These are phyloP conservation scores for Trametes pubescens DNA, from an alignment of 1,284 basidiomycete genomes.

Conservation along the genomic window DNA sequence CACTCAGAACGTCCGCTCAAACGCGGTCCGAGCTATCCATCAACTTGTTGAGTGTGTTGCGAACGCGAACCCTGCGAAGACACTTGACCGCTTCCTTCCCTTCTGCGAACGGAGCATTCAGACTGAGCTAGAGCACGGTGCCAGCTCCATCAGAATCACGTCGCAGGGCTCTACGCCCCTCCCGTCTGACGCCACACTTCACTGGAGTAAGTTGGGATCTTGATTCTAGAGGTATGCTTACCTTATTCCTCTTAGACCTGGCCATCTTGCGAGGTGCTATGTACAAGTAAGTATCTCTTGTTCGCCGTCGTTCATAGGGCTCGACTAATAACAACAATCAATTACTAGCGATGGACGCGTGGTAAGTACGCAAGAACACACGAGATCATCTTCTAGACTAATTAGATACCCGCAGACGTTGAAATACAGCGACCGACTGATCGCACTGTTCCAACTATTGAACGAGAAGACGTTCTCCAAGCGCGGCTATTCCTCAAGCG, in stretches of 20 bases:
- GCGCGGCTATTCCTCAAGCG: conserved; percentile 85
- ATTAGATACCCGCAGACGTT: conserved; percentile 44
- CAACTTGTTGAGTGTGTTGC: conserved; percentile 89
- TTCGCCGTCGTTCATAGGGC: conserved; percentile 8
- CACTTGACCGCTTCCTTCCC: conserved; percentile 79
- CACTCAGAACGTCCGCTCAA: conserved; percentile 81
- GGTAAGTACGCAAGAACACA: conserved; percentile 46
- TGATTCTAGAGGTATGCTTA: conserved; percentile 11
- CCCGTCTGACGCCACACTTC: conserved; percentile 86
- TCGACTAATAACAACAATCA: neutral
- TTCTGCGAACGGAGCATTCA: conserved; percentile 79
- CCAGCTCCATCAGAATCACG: conserved; percentile 85
- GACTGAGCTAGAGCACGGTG: conserved; percentile 85
- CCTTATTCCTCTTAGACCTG: conserved; percentile 54
- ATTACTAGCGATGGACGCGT: conserved; percentile 64
- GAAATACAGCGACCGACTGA: conserved; percentile 67
- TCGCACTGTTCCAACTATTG: conserved; percentile 74
- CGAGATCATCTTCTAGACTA: neutral
- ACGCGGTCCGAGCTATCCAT: conserved; percentile 88
- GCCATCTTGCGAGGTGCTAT: conserved; percentile 74
- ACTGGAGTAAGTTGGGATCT: conserved; percentile 74
- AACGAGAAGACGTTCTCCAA: conserved; percentile 82
- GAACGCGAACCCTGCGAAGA: conserved; percentile 81
- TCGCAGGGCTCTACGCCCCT: conserved; percentile 74
- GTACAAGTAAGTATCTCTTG: conserved; percentile 62